A percentile compares a stretch with the other conserved stretches of the same genome.
These are phyloP conservation scores for Fusarium multiceps DNA, from an alignment of 2,329 filamentous ascomycete genomes.

Conservation along the genomic window DNA sequence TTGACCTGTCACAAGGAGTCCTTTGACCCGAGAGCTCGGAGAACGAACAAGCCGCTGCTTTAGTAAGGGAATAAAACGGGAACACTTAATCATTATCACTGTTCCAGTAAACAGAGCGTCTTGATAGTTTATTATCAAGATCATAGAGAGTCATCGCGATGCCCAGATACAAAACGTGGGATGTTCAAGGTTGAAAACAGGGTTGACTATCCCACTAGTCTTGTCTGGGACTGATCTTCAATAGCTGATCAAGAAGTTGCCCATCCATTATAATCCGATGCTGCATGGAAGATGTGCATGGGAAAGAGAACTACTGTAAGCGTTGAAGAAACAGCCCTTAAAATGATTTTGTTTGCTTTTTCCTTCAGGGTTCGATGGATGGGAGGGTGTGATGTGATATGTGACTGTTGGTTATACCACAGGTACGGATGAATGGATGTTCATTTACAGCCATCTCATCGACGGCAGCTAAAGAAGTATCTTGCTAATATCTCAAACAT, in stretches of 20 bases:
- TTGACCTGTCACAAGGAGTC: constrained; percentile 11
- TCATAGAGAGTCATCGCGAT: not conserved
- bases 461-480: not conserved
- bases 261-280: constrained; percentile 8
- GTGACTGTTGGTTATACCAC: not conserved
- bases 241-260: constrained; percentile 11
- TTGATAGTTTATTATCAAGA: not conserved
- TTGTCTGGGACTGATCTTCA: constrained; percentile 31
- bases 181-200: constrained; percentile 7
- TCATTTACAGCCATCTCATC: not conserved
- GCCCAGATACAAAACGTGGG: constrained; percentile 1
- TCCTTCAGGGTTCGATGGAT: not conserved
- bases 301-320: constrained; percentile 6
- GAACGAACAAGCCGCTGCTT: not conserved
- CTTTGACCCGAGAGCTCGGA: constrained; percentile 6
- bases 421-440: constrained; percentile 8
- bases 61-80: not conserved
- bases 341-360: constrained; percentile 18
- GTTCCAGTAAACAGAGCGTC: not conserved
- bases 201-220: constrained; percentile 1
- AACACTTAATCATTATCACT: not conserved
- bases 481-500: not conserved
- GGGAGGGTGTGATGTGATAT: not conserved
- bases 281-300: constrained; percentile 13
- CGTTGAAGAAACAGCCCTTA: constrained; percentile 3